Evolutionary conservation across 345 rosid species (phyloP), one percentile per base, ranked within the genome.

Genomic region (Acer saccharum): DNA sequence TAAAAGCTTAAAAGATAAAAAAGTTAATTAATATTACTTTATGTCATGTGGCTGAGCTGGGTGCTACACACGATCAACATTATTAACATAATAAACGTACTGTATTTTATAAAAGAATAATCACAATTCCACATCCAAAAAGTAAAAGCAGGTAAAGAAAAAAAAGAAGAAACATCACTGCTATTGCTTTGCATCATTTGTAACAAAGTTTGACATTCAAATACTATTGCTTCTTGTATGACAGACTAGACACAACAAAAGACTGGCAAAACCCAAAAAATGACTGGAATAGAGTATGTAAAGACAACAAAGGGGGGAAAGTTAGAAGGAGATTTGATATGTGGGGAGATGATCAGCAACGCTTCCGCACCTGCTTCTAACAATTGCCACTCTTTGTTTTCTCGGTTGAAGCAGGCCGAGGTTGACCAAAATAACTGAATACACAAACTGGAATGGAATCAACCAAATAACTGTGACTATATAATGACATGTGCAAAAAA

Each of bases 371-470:
- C 88, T 83, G 84, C 89, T 84, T 69, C 85, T 66, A 10, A 66
- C 58, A 67, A 73, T 71, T 7, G 68, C 16, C 21, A 50, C 68
- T 58, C 69, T 77, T 70, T 79, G 64, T 48, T 73, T 82, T 84
- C 50, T 82, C 71, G 68, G 63, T 66, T 74, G 84, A 86, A 85
- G 84, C 90, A 83, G 92, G 91, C 88, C 87, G 95, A 92, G 97
- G 95, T 94, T 90, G 98, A 76, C 52, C 68, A 78, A 68, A 68
- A 35, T 65, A 73, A 81, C 75, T 58, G 77, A n/a, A 67, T 67
- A 67, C 52, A 55, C 73, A 76, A 69, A 74, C 63, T 20, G 83
- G 68, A 29, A 39, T 43, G 83, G 68, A 29, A 39, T 55, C 20
- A 18, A 72, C 63, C 60, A 62, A 35, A 64, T 74, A 58, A 62